Evolutionary conservation across 345 rosid genomes (phyloP).

Genomic region (Gossypium mustelinum): DNA sequence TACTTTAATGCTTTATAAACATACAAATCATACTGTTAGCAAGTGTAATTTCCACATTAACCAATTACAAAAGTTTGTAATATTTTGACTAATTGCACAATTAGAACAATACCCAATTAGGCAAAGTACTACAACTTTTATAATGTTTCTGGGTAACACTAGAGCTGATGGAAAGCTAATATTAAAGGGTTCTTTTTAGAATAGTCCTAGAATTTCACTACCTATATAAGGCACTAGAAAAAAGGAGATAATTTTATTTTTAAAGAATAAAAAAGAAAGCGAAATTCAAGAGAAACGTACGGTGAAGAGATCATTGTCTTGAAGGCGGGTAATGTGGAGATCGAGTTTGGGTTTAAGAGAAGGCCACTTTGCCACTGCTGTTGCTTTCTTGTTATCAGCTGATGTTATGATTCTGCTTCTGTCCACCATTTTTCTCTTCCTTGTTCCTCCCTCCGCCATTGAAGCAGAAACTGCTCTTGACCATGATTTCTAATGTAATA

Average conservation of each 20-base stretch:
- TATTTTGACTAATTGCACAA: no score
- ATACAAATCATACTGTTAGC: not conserved
- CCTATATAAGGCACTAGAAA: no score
- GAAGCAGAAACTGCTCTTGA: not conserved
- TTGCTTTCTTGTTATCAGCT: not conserved
- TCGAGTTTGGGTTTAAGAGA: constrained; percentile 23
- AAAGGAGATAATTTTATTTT: not conserved
- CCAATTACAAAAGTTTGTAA: no score
- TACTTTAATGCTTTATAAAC: not conserved
- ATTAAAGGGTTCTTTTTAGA: no score
- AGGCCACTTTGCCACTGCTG: not conserved
- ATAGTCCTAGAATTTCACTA: not conserved
- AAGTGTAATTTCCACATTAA: not conserved
- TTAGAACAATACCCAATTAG: not conserved
- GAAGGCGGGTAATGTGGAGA: constrained; percentile 47
- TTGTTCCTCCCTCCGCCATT: constrained; percentile 33
- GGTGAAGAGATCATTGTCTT: constrained; percentile 67
- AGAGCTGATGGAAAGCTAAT: no score
- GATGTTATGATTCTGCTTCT: constrained; percentile 22
- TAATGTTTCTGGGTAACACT: no score
- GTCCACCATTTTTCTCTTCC: constrained; percentile 50
- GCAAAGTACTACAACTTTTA: no score
- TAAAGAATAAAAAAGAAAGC: not conserved
- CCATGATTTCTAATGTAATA: no score
- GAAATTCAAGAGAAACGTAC: constrained; percentile 27